Evolutionary conservation across 345 rosid species (phyloP).

Genomic region (Heritiera littoralis): DNA sequence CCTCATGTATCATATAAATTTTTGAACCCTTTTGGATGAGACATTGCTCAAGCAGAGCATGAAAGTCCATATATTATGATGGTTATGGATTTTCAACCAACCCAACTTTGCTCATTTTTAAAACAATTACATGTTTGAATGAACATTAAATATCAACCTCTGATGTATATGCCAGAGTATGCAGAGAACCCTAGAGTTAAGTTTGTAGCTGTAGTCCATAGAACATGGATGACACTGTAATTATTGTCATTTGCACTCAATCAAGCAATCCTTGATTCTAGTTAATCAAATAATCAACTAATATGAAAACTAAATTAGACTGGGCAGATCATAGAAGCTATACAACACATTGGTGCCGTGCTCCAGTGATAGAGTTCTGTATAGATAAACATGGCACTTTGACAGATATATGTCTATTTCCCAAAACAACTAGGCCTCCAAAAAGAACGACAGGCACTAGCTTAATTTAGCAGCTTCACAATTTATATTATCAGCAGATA

Average conservation of each 20-base stretch:
- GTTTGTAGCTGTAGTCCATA: background rate
- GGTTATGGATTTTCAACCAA: background rate
- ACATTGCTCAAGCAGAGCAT: background rate
- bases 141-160: background rate
- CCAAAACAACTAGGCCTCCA: background rate
- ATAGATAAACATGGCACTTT: background rate
- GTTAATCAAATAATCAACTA: background rate
- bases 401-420: background rate
- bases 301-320: background rate
- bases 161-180: background rate
- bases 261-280: background rate
- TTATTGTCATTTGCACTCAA: background rate
- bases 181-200: background rate
- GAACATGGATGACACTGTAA: background rate
- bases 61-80: background rate
- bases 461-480: background rate
- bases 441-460: background rate
- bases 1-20: background rate
- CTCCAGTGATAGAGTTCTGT: background rate
- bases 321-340: background rate
- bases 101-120: background rate
- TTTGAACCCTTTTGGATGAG: background rate
- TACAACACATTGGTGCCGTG: background rate
- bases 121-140: background rate
- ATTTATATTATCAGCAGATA: background rate